A percentile compares a stretch with the other conserved stretches of the same genome.
These are phyloP conservation scores for Fragaria vesca DNA, from an alignment of 306 rosid species.

Conservation along the genomic window DNA sequence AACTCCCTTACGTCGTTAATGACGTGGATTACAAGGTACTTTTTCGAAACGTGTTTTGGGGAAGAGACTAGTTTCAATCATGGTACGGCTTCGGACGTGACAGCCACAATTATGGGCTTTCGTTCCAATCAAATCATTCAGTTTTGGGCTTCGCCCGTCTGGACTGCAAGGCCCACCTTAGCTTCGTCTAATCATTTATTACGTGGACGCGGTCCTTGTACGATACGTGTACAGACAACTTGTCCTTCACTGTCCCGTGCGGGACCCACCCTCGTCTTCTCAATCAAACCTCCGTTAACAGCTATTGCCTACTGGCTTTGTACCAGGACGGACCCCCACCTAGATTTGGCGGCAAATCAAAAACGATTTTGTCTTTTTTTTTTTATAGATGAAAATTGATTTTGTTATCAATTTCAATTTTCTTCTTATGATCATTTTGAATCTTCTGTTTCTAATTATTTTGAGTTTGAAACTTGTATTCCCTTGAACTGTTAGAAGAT, in stretches of 20 bases:
- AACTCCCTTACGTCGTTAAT: neutral
- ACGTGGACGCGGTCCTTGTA: neutral
- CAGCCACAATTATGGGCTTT: neutral
- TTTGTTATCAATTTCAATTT: too few species aligned
- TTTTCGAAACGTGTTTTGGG: neutral
- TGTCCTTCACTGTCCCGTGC: neutral
- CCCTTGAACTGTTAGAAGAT: too few species aligned
- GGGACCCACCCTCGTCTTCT: neutral
- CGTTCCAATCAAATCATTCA: neutral
- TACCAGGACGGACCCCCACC: neutral
- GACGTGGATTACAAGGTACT: neutral
- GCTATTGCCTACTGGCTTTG: neutral
- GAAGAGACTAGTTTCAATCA: neutral
- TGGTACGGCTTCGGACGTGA: neutral
- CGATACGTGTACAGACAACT: slow-evolving; percentile 7
- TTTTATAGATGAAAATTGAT: too few species aligned
- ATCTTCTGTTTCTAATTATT: too few species aligned
- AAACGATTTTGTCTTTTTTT: too few species aligned
- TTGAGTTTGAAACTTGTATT: too few species aligned
- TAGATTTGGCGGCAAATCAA: neutral
- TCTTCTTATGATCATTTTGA: too few species aligned
- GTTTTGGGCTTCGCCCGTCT: neutral
- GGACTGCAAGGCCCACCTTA: neutral
- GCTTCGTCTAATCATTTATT: neutral
- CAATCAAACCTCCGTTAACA: neutral